Evolutionary conservation across 2,329 filamentous ascomycete genomes (phyloP).

Genomic region (Hymenoscyphus albidus): DNA sequence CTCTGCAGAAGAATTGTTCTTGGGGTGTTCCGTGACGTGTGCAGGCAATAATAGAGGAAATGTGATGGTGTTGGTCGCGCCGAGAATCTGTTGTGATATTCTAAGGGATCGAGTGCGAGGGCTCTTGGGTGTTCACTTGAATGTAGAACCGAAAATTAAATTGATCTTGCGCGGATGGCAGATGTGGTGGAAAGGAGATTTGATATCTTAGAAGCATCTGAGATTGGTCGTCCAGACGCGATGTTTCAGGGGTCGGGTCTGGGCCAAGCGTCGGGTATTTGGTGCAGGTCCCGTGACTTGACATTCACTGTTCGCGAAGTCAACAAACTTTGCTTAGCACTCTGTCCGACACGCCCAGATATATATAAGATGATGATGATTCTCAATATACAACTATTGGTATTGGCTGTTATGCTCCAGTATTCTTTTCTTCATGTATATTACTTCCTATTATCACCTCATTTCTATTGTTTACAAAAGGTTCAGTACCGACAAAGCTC

Average conservation of each 20-base stretch:
- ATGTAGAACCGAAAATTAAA: not conserved
- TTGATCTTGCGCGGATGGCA: not conserved
- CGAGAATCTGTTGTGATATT: not conserved
- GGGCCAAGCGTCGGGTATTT: no score
- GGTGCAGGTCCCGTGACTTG: no score
- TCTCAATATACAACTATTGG: no score
- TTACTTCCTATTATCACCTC: not conserved
- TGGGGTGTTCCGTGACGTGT: not conserved
- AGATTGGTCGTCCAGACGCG: not conserved
- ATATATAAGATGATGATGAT: no score
- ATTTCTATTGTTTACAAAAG: not conserved
- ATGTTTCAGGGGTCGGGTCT: not conserved
- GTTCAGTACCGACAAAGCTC: no score
- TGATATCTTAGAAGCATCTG: not conserved
- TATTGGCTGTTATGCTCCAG: no score
- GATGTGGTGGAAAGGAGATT: not conserved
- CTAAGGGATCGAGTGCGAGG: not conserved
- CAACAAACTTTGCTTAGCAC: no score
- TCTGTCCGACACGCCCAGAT: no score
- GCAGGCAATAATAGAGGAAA: not conserved
- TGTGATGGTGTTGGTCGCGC: not conserved
- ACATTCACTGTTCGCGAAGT: no score
- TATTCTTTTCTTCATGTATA: no score
- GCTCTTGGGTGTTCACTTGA: not conserved
- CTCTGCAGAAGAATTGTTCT: slow-evolving; percentile 1